Base-by-base conservation (phyloP, 2,329 filamentous ascomycete genomes). In the Pseudodiploospora longispora region DNA sequence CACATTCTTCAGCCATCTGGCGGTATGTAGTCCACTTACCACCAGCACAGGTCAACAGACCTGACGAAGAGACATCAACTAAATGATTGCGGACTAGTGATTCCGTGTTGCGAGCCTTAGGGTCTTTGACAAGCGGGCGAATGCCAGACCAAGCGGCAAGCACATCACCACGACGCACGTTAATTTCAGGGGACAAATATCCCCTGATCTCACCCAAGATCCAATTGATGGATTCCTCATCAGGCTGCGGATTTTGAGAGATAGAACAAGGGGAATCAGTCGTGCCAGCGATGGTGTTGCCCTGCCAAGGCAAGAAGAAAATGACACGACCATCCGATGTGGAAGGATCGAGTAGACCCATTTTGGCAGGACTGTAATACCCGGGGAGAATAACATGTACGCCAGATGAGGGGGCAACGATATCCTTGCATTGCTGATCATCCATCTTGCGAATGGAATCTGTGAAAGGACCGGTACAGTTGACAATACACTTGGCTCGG, bases 11-110 rank as follows among this genome's bases (percentile, higher is more conserved):
- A 27, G 87, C 86, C 88, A 95, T 94, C 64, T 94, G 86, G 45
- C 88, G 83, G 67, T 94, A 94, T 1, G 88, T 94, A 3, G 88
- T 94, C 88, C 88, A 94, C 67, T 95, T 94, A 39, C 88, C 88
- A 54, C 88, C 88, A 29, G 87, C 87, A 58, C 87, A 90, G 31
- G 88, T 95, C 52, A 95, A 68, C 19, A 94, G 75, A 8, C 88
- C 88, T 6, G 85, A 87, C 2, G 76, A 65, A n/a, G 87, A 91
- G 40, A 87, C 75, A 48, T 87, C 83, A 53, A 94, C 78, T 36
- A 95, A 73, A 61, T 94, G 88, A 63, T 90, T 94, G 45, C 88
- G 85, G 41, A 94, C 88, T 12, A 95, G 78, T 28, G 87, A 89
- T 65, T 94, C 83, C 1, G 88, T 93, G 61, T 88, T 91, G 63